Evolutionary conservation across 352 stramenopile species (phyloP).

Genomic region (Blastocystis sp.): DNA sequence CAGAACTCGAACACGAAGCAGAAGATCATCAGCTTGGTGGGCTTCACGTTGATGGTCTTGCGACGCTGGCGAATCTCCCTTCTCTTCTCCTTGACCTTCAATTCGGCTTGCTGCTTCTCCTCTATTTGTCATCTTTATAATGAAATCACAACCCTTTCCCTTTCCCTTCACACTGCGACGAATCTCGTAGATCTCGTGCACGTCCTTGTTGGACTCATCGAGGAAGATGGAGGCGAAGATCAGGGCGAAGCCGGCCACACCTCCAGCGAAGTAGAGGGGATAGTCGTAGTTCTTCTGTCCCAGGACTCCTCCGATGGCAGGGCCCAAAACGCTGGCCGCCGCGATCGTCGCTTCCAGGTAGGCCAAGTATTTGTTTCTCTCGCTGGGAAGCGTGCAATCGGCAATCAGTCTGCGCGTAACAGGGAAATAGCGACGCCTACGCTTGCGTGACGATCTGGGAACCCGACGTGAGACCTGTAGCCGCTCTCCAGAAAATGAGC

Average conservation of each 20-base stretch:
- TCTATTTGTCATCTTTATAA: neutral
- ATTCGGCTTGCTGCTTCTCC: neutral
- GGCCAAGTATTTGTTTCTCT: conserved; percentile 12
- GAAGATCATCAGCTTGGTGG: conserved; percentile 14
- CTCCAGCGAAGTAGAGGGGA: conserved; percentile 45
- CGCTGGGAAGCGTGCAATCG: conserved; percentile 15
- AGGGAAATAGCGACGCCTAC: neutral
- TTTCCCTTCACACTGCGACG: neutral
- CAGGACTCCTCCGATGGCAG: conserved; percentile 60
- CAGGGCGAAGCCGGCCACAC: conserved; percentile 33
- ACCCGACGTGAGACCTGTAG: conserved; percentile 39
- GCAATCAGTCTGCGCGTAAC: conserved; percentile 31
- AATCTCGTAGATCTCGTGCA: neutral
- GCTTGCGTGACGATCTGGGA: conserved; percentile 34
- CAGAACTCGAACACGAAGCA: conserved; percentile 69
- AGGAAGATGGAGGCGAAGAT: neutral
- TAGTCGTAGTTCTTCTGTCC: conserved; percentile 1
- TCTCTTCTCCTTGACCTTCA: neutral
- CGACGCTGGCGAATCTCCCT: conserved; percentile 5
- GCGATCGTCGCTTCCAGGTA: conserved; percentile 32
- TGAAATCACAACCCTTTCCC: neutral
- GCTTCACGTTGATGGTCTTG: conserved; percentile 9
- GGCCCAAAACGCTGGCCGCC: conserved; percentile 14
- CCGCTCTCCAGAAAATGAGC: conserved; percentile 40
- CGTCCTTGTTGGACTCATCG: conserved; percentile 36